These are phyloP conservation scores for Aspergillus sp. DNA, from an alignment of 2,329 filamentous ascomycete genomes.

Conservation along the genomic window DNA sequence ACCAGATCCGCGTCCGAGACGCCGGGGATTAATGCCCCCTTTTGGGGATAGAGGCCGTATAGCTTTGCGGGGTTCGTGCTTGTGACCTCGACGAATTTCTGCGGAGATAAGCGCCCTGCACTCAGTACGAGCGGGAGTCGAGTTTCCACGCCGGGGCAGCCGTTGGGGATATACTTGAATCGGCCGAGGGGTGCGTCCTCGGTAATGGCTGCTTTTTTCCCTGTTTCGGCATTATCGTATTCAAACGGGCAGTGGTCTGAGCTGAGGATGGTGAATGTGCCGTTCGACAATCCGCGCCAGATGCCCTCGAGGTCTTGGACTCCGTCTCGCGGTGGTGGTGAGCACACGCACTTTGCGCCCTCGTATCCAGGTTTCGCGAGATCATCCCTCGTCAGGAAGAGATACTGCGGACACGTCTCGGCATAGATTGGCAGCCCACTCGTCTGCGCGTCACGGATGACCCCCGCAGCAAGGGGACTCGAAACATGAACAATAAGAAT, in stretches of 20 bases:
- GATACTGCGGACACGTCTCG: slow-evolving; percentile 64
- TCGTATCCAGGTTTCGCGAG: slow-evolving; percentile 46
- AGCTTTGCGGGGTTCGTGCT: slow-evolving; percentile 50
- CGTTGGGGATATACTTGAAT: slow-evolving; percentile 50
- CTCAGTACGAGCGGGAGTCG: slow-evolving; percentile 44
- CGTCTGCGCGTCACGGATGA: slow-evolving; percentile 57
- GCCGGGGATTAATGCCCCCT: slow-evolving; percentile 48
- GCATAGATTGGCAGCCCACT: slow-evolving; percentile 58
- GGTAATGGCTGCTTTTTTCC: slow-evolving; percentile 9
- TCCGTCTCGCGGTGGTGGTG: slow-evolving; percentile 55
- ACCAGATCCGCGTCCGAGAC: slow-evolving; percentile 49
- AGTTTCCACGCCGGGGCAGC: slow-evolving; percentile 50
- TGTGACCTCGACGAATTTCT: slow-evolving; percentile 51
- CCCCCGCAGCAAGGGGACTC: slow-evolving; percentile 51
- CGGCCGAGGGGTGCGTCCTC: slow-evolving; percentile 36
- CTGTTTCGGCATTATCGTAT: slow-evolving; percentile 33
- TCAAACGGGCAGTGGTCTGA: slow-evolving; percentile 12
- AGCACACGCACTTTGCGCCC: slow-evolving; percentile 61
- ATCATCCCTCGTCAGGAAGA: slow-evolving; percentile 58
- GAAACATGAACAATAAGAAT: slow-evolving; percentile 61
- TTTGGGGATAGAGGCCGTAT: slow-evolving; percentile 46
- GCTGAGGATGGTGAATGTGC: slow-evolving; percentile 60
- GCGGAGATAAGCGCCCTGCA: slow-evolving; percentile 35
- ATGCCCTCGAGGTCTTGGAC: slow-evolving; percentile 56
- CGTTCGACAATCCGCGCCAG: slow-evolving; percentile 57